A percentile compares a stretch with the other conserved stretches of the same genome.
Evolutionary conservation across 2,329 filamentous ascomycete species (phyloP).

Genomic region (Xylariales sp.): DNA sequence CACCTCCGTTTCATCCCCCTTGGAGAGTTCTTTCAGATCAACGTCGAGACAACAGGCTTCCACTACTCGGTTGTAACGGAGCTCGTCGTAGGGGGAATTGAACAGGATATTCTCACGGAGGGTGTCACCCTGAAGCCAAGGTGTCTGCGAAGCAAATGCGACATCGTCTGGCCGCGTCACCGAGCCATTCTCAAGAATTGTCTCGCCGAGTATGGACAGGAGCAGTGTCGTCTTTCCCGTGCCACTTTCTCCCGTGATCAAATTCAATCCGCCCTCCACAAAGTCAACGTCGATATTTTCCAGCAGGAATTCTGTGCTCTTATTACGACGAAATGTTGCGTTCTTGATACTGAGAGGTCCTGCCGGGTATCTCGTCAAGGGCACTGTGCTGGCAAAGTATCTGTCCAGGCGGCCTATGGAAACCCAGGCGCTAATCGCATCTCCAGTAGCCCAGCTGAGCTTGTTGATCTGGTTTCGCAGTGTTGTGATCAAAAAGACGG

Average conservation of each 20-base stretch:
- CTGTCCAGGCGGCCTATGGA: constrained; percentile 49
- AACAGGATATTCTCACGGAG: constrained; percentile 53
- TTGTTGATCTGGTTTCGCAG: constrained; percentile 49
- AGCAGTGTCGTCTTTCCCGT: constrained; percentile 55
- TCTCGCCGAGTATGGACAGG: constrained; percentile 50
- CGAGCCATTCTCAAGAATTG: constrained; percentile 41
- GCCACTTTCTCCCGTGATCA: constrained; percentile 49
- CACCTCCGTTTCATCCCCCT: constrained; percentile 46
- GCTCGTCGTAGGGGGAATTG: constrained; percentile 43
- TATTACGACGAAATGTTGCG: constrained; percentile 45
- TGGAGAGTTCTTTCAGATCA: constrained; percentile 46
- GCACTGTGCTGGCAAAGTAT: constrained; percentile 48
- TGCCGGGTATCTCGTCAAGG: constrained; percentile 40
- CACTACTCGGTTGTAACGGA: constrained; percentile 51
- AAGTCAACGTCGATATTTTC: constrained; percentile 46
- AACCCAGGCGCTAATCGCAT: constrained; percentile 36
- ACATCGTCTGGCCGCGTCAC: constrained; percentile 47
- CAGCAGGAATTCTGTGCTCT: constrained; percentile 44
- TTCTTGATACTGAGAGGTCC: constrained; percentile 43
- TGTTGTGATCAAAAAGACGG: constrained; percentile 47
- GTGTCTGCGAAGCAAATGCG: constrained; percentile 52
- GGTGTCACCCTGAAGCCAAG: constrained; percentile 55
- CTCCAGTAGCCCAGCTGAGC: constrained; percentile 39
- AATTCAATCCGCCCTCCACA: constrained; percentile 48
- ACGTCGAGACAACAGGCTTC: constrained; percentile 49